Conservation (phyloP, 1,284 basidiomycete species). For the Cryptococcus sp. region DNA sequence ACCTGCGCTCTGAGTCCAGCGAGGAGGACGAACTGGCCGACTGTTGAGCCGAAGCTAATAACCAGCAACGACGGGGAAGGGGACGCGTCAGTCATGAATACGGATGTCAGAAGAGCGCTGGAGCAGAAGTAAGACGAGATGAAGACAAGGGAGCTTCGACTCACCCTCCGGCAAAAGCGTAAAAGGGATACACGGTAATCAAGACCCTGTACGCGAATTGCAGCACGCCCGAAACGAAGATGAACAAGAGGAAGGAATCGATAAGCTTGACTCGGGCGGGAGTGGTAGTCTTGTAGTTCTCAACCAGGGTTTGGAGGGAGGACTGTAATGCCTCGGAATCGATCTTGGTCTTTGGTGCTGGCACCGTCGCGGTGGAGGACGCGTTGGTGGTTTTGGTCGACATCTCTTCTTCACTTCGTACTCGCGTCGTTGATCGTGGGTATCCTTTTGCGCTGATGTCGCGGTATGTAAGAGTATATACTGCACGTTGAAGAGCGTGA, state of each 20-base stretch:
- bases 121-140: not conserved
- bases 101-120: not conserved
- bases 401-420: too few species aligned
- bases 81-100: not conserved
- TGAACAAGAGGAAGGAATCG: conserved; percentile 88
- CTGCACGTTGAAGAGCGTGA: too few species aligned
- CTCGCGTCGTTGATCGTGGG: too few species aligned
- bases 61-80: not conserved
- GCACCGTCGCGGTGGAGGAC: not conserved
- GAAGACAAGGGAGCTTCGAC: conserved; percentile 38
- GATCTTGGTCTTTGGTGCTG: not conserved
- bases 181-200: conserved; percentile 93
- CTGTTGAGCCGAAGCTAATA: conserved; percentile 83
- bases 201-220: conserved; percentile 92
- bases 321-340: conserved; percentile 25
- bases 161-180: conserved; percentile 93
- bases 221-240: conserved; percentile 84
- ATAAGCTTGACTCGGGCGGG: conserved; percentile 86
- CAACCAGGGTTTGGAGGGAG: conserved; percentile 66
- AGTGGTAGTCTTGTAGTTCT: conserved; percentile 75
- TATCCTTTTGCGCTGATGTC: too few species aligned
- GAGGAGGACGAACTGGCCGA: conserved; percentile 95
- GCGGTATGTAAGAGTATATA: too few species aligned
- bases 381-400: not conserved
- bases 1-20: conserved; percentile 91